Evolutionary conservation across 139 green algal genomes (phyloP).

Genomic region (Chlamydomonas eustigma): DNA sequence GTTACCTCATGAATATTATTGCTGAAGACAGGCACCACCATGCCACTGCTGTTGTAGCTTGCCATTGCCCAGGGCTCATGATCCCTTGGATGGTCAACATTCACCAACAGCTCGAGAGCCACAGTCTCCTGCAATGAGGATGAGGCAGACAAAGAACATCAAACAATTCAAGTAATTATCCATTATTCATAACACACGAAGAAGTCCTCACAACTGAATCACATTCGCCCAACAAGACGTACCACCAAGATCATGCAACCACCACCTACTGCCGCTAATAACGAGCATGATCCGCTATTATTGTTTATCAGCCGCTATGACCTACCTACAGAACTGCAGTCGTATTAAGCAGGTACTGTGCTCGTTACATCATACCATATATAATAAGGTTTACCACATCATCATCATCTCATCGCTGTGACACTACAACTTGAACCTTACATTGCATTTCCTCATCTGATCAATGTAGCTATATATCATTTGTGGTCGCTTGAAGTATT

Average conservation of each 20-base stretch:
- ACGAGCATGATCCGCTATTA: no score
- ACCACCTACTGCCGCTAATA: no score
- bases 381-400: no score
- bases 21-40: slow-evolving; percentile 22
- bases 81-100: slow-evolving; percentile 15
- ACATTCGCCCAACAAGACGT: no score
- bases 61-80: slow-evolving; percentile 9
- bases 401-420: no score
- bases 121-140: background rate
- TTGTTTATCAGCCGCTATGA: no score
- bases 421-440: background rate
- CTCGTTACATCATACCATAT: no score
- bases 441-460: background rate
- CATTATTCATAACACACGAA: no score
- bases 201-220: no score
- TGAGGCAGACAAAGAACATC: background rate
- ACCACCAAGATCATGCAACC: no score
- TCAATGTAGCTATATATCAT: slow-evolving; percentile 9
- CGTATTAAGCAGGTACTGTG: background rate
- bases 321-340: no score
- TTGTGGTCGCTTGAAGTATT: slow-evolving; percentile 33
- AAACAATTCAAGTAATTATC: no score
- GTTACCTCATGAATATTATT: slow-evolving; percentile 31
- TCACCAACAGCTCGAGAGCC: slow-evolving; percentile 15
- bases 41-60: background rate